phyloP scores from a whole-genome alignment of 2,329 filamentous ascomycete genomes.

The Pezicula radicicola region DNA sequence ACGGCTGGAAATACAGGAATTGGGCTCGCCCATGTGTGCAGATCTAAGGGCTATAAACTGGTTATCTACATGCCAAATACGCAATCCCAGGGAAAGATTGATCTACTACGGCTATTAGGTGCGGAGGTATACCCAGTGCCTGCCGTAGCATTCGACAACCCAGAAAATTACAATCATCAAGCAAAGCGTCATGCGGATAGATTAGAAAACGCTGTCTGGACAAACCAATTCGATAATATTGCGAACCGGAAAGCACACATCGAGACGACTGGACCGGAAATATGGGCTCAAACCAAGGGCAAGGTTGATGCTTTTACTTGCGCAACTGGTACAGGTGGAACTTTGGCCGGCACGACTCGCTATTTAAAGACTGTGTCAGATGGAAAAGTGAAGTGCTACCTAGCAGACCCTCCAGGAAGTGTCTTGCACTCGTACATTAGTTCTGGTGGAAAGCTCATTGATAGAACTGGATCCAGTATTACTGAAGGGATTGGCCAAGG shows the following conservation, averaged over 20 bases:
- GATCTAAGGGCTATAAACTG: slow-evolving; percentile 85
- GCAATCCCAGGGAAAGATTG: slow-evolving; percentile 96
- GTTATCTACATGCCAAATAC: slow-evolving; percentile 99
- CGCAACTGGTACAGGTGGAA: slow-evolving; percentile 89
- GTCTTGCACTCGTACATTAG: slow-evolving; percentile 91
- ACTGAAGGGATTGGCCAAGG: slow-evolving; percentile 98
- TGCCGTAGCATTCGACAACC: slow-evolving; percentile 92
- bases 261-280: slow-evolving; percentile 95
- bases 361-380: slow-evolving; percentile 82
- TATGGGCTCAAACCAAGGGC: slow-evolving; percentile 88
- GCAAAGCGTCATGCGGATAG: slow-evolving; percentile 84
- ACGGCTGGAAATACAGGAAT: slow-evolving; percentile 98
- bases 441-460: slow-evolving; percentile 78
- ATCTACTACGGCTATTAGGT: slow-evolving; percentile 83
- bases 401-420: slow-evolving; percentile 91
- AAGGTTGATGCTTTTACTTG: slow-evolving; percentile 93
- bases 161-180: slow-evolving; percentile 97
- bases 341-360: slow-evolving; percentile 81
- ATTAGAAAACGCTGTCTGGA: slow-evolving; percentile 91
- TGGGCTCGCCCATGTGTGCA: slow-evolving; percentile 93
- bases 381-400: slow-evolving; percentile 78
- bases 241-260: slow-evolving; percentile 93
- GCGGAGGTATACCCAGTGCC: slow-evolving; percentile 96
- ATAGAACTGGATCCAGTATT: slow-evolving; percentile 82
- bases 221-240: slow-evolving; percentile 97